These are phyloP conservation scores for Pulchroboletus neoregius DNA, from an alignment of 1,284 basidiomycete species.

Conservation along the genomic window DNA sequence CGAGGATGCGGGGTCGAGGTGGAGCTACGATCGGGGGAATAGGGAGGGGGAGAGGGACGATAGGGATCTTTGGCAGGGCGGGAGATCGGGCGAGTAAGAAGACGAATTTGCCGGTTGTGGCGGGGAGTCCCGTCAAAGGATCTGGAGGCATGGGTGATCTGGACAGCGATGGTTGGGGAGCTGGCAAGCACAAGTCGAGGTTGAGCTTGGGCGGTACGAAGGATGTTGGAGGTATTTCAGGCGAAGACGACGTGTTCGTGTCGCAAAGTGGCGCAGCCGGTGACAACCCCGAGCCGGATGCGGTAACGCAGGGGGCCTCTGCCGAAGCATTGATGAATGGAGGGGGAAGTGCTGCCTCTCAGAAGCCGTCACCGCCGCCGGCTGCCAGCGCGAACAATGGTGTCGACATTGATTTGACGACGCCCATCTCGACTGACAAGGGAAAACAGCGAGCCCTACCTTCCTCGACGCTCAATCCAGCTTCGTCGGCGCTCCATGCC, in stretches of 20 bases:
- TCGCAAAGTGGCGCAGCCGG: not conserved
- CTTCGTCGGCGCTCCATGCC: slow-evolving; percentile 55
- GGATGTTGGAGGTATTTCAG: slow-evolving; percentile 14
- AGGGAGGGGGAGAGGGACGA: slow-evolving; percentile 16
- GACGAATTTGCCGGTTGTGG: slow-evolving; percentile 56
- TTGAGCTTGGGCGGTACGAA: slow-evolving; percentile 1
- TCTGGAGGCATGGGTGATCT: slow-evolving; percentile 10
- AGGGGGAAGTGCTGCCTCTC: not conserved
- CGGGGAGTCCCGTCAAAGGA: slow-evolving; percentile 55
- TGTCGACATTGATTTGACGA: slow-evolving; percentile 14
- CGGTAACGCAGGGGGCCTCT: slow-evolving; percentile 1
- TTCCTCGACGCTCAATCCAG: slow-evolving; percentile 46
- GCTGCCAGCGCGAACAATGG: not conserved
- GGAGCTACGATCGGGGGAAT: slow-evolving; percentile 3
- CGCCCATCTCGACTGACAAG: slow-evolving; percentile 26
- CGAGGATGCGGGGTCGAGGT: slow-evolving; percentile 4
- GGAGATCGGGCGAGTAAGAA: slow-evolving; percentile 58
- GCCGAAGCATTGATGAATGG: not conserved
- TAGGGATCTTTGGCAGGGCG: slow-evolving; percentile 31
- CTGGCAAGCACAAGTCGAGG: not conserved
- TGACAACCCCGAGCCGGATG: not conserved
- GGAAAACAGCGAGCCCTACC: slow-evolving; percentile 23
- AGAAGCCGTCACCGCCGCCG: not conserved
- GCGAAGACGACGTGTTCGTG: slow-evolving; percentile 33
- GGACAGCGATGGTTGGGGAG: not conserved